These are phyloP conservation scores for Sanguinoderma infundibulare DNA, from an alignment of 1,284 basidiomycete species.

Conservation along the genomic window DNA sequence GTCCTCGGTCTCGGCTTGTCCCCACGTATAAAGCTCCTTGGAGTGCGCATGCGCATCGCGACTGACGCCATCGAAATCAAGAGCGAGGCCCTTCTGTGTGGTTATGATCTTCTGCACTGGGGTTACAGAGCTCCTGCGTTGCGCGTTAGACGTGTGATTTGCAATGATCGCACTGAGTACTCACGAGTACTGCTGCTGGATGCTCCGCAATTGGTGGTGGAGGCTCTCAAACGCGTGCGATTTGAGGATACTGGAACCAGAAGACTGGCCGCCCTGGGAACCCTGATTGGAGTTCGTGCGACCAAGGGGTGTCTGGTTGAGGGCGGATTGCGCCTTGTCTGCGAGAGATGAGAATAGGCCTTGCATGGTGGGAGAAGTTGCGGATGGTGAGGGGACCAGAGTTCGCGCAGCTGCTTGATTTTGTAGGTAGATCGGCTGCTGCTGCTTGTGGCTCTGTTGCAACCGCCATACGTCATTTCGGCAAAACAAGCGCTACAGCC, in stretches of 20 bases:
- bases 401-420: conserved; percentile 13
- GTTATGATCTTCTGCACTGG: conserved; percentile 80
- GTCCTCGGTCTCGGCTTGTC: conserved; percentile 69
- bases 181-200: conserved; percentile 78
- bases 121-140: conserved; percentile 50
- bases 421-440: conserved; percentile 18
- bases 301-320: conserved; percentile 60
- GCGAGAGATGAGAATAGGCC: conserved; percentile 66
- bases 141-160: not conserved
- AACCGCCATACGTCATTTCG: conserved; percentile 22
- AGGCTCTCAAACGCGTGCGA: conserved; percentile 59
- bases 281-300: conserved; percentile 39
- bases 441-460: conserved; percentile 23
- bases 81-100: conserved; percentile 70
- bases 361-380: conserved; percentile 48
- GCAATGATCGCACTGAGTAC: conserved; percentile 29
- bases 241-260: conserved; percentile 33
- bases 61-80: conserved; percentile 69
- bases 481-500: conserved; percentile 7
- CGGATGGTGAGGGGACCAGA: conserved; percentile 9
- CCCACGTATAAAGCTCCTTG: conserved; percentile 84
- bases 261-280: conserved; percentile 18
- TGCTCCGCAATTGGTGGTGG: conserved; percentile 69
- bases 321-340: conserved; percentile 74
- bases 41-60: conserved; percentile 71